Evolutionary conservation across 2,329 filamentous ascomycete species (phyloP).

Genomic region (Exserohilum rostratum): DNA sequence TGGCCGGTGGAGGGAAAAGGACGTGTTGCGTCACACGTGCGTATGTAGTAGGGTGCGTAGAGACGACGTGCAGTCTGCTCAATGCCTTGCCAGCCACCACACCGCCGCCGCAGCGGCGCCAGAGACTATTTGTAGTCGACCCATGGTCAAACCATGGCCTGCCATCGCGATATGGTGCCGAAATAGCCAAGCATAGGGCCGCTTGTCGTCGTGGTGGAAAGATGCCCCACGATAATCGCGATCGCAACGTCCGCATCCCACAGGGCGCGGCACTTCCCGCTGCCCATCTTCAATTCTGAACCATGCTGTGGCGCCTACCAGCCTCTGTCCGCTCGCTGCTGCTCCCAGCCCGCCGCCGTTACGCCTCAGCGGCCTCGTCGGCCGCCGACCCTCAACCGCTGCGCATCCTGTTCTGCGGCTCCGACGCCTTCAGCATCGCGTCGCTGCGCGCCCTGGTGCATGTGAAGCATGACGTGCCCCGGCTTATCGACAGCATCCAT

Average conservation of each 20-base stretch:
- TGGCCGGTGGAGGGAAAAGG: not conserved
- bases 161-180: constrained; percentile 6
- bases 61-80: not conserved
- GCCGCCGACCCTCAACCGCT: constrained; percentile 59
- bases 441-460: constrained; percentile 72
- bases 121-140: constrained; percentile 10
- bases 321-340: constrained; percentile 29
- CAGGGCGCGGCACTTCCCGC: constrained; percentile 9
- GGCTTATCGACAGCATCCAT: constrained; percentile 70
- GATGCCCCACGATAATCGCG: constrained; percentile 17
- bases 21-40: constrained; percentile 11
- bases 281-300: constrained; percentile 9
- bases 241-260: constrained; percentile 6
- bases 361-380: constrained; percentile 18
- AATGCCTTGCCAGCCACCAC: not conserved
- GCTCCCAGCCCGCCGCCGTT: constrained; percentile 8
- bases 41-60: constrained; percentile 4
- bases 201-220: constrained; percentile 4
- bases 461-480: constrained; percentile 56
- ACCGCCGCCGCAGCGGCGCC: constrained; percentile 1
- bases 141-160: not conserved
- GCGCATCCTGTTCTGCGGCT: constrained; percentile 90
- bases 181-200: constrained; percentile 2
- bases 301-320: constrained; percentile 25
- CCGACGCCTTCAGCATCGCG: constrained; percentile 84